These are phyloP conservation scores for Sphagnum magellanicum DNA, from an alignment of 228 moss, liverwort and hornwort species.

Conservation along the genomic window DNA sequence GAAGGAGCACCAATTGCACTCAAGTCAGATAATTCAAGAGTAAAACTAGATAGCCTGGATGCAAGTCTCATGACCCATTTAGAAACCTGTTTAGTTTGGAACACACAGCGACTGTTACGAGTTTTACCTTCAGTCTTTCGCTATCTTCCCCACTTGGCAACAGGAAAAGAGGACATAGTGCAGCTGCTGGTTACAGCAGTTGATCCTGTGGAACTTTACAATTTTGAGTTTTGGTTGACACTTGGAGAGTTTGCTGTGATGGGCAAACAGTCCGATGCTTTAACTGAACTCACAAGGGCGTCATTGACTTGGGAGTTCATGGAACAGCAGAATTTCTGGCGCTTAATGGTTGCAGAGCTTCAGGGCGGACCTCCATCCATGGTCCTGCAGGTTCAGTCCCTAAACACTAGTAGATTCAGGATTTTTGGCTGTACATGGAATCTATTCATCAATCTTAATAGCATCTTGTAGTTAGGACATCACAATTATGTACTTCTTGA, in stretches of 20 bases:
- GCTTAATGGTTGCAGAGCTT: constrained; percentile 72
- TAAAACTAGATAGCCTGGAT: constrained; percentile 25
- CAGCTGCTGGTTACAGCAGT: constrained; percentile 57
- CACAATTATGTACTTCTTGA: no score
- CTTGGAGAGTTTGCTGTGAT: constrained; percentile 78
- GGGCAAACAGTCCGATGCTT: constrained; percentile 61
- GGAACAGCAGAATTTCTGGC: constrained; percentile 95
- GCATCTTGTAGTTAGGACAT: no score
- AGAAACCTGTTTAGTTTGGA: constrained; percentile 85
- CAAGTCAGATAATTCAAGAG: constrained; percentile 18
- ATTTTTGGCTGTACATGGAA: no score
- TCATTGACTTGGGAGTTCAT: constrained; percentile 81
- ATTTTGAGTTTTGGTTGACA: constrained; percentile 73
- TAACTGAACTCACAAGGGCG: constrained; percentile 46
- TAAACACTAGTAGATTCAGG: no score
- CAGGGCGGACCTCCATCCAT: constrained; percentile 39
- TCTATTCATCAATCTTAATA: no score
- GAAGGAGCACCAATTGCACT: constrained; percentile 11
- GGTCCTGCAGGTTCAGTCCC: constrained; percentile 23
- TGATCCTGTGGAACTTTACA: constrained; percentile 78
- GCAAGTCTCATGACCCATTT: constrained; percentile 56
- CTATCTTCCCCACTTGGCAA: constrained; percentile 67
- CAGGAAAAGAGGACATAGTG: constrained; percentile 66
- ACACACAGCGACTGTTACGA: constrained; percentile 56
- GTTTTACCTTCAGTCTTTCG: constrained; percentile 85